Percentiles rank a stretch among this genome's conserved stretches.
Evolutionary conservation across 768 basidiomycete genomes (phyloP).

Genomic region (Mycena latifolia): DNA sequence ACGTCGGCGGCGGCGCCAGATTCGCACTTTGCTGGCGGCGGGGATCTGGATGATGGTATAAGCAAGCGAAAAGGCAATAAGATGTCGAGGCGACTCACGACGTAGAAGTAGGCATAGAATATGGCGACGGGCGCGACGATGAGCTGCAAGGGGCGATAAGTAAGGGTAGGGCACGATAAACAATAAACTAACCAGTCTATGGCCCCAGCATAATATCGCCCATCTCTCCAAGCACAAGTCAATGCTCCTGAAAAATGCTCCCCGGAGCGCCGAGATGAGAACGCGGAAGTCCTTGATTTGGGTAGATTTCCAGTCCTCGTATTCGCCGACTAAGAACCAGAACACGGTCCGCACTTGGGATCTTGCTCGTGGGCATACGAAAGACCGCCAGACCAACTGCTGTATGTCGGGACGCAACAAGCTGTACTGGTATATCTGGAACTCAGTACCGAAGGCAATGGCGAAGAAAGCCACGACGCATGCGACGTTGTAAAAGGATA

Average conservation of each 20-base stretch:
- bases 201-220: not conserved
- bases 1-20: too few species aligned
- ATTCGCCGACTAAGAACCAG: not conserved
- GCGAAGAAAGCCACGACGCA: too few species aligned
- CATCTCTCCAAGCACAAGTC: not conserved
- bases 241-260: not conserved
- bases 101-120: slow-evolving; percentile 3
- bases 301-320: not conserved
- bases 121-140: not conserved
- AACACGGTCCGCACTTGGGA: not conserved
- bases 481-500: not conserved
- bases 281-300: not conserved
- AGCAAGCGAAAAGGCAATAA: too few species aligned
- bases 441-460: too few species aligned
- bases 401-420: not conserved
- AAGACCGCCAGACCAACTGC: not conserved
- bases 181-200: not conserved
- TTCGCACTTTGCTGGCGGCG: too few species aligned
- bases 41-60: too few species aligned
- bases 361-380: not conserved
- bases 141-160: not conserved
- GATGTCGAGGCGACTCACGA: not conserved
- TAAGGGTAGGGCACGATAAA: too few species aligned
- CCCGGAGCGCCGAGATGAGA: not conserved
- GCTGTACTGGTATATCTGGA: not conserved